These are phyloP conservation scores for Allium cepa DNA, from an alignment of 106 monocot genomes.

Conservation along the genomic window DNA sequence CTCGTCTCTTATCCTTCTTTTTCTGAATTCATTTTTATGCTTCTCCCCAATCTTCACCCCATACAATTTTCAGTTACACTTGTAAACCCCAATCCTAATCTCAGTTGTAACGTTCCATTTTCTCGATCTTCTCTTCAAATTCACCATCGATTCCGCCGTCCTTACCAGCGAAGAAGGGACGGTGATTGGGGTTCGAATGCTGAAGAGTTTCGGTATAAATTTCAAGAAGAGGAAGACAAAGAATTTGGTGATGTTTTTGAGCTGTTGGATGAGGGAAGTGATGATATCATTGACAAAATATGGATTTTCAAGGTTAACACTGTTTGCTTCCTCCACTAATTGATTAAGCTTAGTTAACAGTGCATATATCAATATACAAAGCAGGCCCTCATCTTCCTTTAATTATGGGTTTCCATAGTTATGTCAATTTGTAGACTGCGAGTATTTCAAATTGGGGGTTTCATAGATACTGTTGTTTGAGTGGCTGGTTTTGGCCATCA, in stretches of 20 bases:
- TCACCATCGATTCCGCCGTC: slow-evolving; percentile 4
- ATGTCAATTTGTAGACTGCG: too few relatives aligned
- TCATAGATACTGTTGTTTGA: too few relatives aligned
- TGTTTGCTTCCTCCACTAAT: not conserved
- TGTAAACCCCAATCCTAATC: slow-evolving; percentile 7
- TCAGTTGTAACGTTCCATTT: not conserved
- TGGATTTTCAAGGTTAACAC: slow-evolving; percentile 55
- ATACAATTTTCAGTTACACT: not conserved
- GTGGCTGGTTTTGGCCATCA: too few relatives aligned
- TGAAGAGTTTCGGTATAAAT: slow-evolving; percentile 18
- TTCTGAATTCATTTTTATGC: not conserved
- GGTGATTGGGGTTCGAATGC: slow-evolving; percentile 24
- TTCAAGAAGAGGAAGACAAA: slow-evolving; percentile 13
- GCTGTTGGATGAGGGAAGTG: too few relatives aligned
- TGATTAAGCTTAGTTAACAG: too few relatives aligned
- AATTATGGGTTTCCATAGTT: too few relatives aligned
- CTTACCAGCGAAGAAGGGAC: slow-evolving; percentile 10
- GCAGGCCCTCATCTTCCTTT: too few relatives aligned
- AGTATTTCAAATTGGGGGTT: too few relatives aligned
- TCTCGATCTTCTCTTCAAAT: not conserved
- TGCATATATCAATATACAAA: too few relatives aligned
- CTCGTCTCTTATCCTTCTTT: not conserved
- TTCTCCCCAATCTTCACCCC: not conserved
- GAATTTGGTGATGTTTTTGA: slow-evolving; percentile 15
- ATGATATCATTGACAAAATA: slow-evolving; percentile 31